These are phyloP conservation scores for Diutina rugosa DNA, from an alignment of 1,139 yeast species.

Conservation along the genomic window DNA sequence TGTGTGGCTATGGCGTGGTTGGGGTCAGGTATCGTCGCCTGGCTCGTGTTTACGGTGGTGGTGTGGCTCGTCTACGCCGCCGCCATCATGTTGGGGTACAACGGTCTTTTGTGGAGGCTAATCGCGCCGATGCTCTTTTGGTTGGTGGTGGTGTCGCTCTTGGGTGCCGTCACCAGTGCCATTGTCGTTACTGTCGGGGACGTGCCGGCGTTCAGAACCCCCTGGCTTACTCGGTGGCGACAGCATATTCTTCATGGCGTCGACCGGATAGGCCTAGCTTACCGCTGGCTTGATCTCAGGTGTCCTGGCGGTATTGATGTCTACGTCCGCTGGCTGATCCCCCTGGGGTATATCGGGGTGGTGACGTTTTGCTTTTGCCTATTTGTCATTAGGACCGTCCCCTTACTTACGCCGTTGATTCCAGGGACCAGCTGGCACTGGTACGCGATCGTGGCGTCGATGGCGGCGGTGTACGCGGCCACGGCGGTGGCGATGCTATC, in stretches of 20 bases:
- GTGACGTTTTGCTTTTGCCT: conserved; percentile 31
- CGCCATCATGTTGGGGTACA: not conserved
- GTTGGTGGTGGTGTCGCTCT: conserved; percentile 3
- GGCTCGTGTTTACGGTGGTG: not conserved
- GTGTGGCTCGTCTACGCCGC: not conserved
- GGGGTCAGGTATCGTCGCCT: not conserved
- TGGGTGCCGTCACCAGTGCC: not conserved
- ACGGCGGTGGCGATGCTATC: conserved; percentile 31
- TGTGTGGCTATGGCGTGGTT: not conserved
- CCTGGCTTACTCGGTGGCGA: conserved; percentile 10
- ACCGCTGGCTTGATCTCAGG: not conserved
- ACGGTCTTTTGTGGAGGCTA: not conserved
- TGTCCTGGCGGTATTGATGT: not conserved
- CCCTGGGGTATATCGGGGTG: conserved; percentile 31
- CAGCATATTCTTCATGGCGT: not conserved
- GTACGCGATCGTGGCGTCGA: conserved; percentile 13
- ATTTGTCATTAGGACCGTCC: conserved; percentile 30
- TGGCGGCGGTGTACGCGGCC: conserved; percentile 21
- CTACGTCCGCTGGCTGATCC: conserved; percentile 18
- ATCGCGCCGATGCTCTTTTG: not conserved
- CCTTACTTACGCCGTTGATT: conserved; percentile 11
- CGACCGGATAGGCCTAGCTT: not conserved
- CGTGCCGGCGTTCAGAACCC: conserved; percentile 32
- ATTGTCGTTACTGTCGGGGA: conserved; percentile 32
- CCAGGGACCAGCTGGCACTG: conserved; percentile 6